phyloP scores from a whole-genome alignment of 148 eudicot genomes.

The Pouteria glomerata region DNA sequence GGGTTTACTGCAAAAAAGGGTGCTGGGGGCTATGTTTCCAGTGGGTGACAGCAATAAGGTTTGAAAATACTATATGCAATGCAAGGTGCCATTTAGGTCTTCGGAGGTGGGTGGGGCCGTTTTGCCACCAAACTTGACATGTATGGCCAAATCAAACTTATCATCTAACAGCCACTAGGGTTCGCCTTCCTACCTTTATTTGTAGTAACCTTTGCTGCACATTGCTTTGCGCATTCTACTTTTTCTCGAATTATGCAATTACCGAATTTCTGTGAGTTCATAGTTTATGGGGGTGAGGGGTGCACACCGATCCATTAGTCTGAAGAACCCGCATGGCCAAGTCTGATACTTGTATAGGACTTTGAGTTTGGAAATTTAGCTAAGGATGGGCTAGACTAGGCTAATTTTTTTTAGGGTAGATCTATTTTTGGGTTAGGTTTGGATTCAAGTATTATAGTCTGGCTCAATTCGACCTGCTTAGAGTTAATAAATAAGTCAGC shows the following conservation, averaged over 20 bases:
- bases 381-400: too few species aligned
- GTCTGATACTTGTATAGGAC: too few species aligned
- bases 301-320: not conserved
- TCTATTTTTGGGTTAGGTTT: too few species aligned
- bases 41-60: not conserved
- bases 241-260: not conserved
- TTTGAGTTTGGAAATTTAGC: too few species aligned
- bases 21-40: not conserved
- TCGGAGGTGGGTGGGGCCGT: conserved; percentile 1
- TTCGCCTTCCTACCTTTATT: not conserved
- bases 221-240: not conserved
- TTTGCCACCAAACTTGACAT: conserved; percentile 1
- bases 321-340: too few species aligned
- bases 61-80: not conserved
- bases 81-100: not conserved
- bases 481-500: too few species aligned
- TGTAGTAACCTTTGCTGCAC: not conserved
- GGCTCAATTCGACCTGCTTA: too few species aligned
- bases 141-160: not conserved
- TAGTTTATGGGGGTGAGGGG: not conserved
- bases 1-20: not conserved
- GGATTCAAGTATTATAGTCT: too few species aligned
- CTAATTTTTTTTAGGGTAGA: too few species aligned
- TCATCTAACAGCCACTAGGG: not conserved
- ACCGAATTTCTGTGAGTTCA: not conserved